Base-by-base conservation (phyloP, 768 basidiomycete species). In the Pleurotus tuoliensis region DNA sequence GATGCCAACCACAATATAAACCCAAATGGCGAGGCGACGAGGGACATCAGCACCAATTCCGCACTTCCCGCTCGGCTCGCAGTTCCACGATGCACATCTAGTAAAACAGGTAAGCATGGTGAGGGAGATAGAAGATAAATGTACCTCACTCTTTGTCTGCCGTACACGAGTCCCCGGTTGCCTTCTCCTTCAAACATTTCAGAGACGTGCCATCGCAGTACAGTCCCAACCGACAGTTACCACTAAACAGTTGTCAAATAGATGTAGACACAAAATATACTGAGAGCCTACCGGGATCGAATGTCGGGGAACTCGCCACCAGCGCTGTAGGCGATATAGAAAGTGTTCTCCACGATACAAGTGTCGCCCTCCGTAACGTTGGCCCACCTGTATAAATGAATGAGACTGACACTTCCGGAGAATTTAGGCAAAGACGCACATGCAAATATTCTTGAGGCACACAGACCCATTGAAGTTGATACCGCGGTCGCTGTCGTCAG, bases 361-460 rank as follows among this genome's bases (percentile, higher is more conserved):
- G 72, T 45, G 47, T 77, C 73, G 4, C 86, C 84, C 4, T 82
- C 69, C 0, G 90, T 88, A 27, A 76, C 82, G 64, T 94, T 91
- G 7, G 93, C 87, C 80, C 82, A 93, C 79, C 90, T 92, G 37
- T 38, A 48, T 27, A 56, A 43, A 47, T 12, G 30, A 34, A 34
- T 34, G 30, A 11, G 30, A 34, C 11, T 34, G 30, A 11, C 3
- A 2, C 11, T 34, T 11, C 30, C 3, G 3, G 30, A 8, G 30
- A 34, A 8, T 34, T 12, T 5, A 20, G 12, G 24, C 30, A 47
- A 6, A 60, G 59, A 76, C 86, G 38, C 67, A 93, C 92, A 87
- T 84, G 88, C 93, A 94, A 3, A 78, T 68, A 64, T 85, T 87
- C 64, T 92, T 89, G 50, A 96, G 77, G 67, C 94, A 95, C 16